Base-by-base conservation (phyloP, 2,329 filamentous ascomycete species). In the Penicillium sp. region DNA sequence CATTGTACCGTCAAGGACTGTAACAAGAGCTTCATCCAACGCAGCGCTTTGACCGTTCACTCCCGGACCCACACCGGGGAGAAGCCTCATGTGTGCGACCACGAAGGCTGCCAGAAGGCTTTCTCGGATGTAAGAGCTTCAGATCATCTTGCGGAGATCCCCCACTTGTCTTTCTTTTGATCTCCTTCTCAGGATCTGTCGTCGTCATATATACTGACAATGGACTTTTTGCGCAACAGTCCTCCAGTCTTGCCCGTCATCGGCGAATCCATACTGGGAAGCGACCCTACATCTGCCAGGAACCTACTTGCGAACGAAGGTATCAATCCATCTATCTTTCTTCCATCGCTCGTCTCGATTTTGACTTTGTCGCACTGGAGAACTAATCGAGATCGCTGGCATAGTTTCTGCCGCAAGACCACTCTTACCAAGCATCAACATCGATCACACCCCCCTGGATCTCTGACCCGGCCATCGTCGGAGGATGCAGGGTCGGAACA, bases 21-120 rank as follows among this genome's bases (percentile, higher is more conserved):
- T 61, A 69, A 68, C 47, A 74, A 74, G 59, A 73, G 70, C 56
- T 74, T 74, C 52, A 74, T 74, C 50, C 72, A 74, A 54, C 69
- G 72, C 48, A 74, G 71, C 53, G 72, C 72, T 25, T 57, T 74
- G 57, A 74, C 72, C n/a, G 67, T 74, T 40, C 68, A 74, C 57
- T 66, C 69, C 33, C 64, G 70, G 39, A 72, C 71, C 29, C 68
- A 73, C 57, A 72, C 71, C 7, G 70, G 70, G 36, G 70, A 73
- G 54, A 71, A 74, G 53, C 71, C 68, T 38, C 67, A 73, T 63
- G 65, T 68, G 40, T 70, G 67, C 56, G 69, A 72, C 45, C 63
- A 68, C 52, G 66, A 68, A 50, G 68, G 66, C 36, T 73, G 70
- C 49, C 66, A 62, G 44, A 73, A 73, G 50, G 69, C 70, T 28